phyloP scores from a whole-genome alignment of 148 eudicot genomes.

The Amaranthus cruentus region DNA sequence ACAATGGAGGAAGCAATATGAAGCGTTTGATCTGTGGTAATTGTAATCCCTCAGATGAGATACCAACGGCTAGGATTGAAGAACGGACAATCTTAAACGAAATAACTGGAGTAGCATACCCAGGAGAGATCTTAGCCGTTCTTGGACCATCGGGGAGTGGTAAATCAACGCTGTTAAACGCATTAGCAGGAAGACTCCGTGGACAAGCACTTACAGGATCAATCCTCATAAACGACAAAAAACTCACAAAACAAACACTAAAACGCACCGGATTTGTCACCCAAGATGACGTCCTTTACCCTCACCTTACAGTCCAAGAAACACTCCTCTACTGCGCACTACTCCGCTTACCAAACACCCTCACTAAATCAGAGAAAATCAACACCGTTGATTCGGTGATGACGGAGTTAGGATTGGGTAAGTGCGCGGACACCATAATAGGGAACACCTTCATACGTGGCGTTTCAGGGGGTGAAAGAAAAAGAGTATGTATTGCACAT shows the following conservation, averaged over 20 bases:
- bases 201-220: constrained; percentile 53
- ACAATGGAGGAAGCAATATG: constrained; percentile 10
- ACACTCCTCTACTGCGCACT: constrained; percentile 68
- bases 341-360: constrained; percentile 49
- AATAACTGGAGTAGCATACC: constrained; percentile 63
- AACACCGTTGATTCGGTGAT: constrained; percentile 48
- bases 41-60: constrained; percentile 6
- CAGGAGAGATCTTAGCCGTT: constrained; percentile 80
- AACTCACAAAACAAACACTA: constrained; percentile 34
- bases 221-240: constrained; percentile 48
- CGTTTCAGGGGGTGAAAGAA: constrained; percentile 85
- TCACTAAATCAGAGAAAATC: constrained; percentile 33
- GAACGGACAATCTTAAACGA: constrained; percentile 53
- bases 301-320: constrained; percentile 74
- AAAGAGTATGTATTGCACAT: constrained; percentile 73
- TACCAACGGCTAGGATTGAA: constrained; percentile 27
- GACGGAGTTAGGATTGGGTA: constrained; percentile 49
- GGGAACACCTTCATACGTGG: constrained; percentile 71
- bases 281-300: constrained; percentile 77
- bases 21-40: constrained; percentile 24
- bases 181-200: constrained; percentile 56
- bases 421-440: constrained; percentile 67
- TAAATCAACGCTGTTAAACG: constrained; percentile 77
- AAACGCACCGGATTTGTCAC: constrained; percentile 75
- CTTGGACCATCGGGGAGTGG: constrained; percentile 98